Evolutionary conservation across 2,329 filamentous ascomycete species (phyloP).

Genomic region (Lomentospora prolificans): DNA sequence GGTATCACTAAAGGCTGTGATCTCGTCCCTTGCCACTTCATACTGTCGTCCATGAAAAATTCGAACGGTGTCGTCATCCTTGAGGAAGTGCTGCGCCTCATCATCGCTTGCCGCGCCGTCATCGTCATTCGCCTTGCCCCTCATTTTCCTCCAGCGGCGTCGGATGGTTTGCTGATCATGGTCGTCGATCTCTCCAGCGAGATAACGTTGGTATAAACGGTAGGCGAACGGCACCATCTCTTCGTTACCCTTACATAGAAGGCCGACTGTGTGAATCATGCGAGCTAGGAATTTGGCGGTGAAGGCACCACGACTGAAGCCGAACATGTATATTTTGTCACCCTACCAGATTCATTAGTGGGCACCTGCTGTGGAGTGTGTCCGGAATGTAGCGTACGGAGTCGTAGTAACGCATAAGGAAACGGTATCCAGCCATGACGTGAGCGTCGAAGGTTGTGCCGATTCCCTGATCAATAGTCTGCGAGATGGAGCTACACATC

Average conservation of each 20-base stretch:
- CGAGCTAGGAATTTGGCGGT: conserved; percentile 42
- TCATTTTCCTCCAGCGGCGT: neutral
- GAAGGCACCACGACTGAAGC: conserved; percentile 42
- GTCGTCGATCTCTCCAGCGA: conserved; percentile 27
- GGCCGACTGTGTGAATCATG: conserved; percentile 38
- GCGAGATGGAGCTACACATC: conserved; percentile 24
- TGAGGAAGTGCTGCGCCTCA: conserved; percentile 17
- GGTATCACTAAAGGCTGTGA: conserved; percentile 35
- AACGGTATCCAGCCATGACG: conserved; percentile 41
- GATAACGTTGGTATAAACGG: conserved; percentile 30
- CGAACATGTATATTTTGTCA: conserved; percentile 44
- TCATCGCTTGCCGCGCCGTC: conserved; percentile 17
- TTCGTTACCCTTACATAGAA: conserved; percentile 41
- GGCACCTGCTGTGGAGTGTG: no score
- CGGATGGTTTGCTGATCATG: conserved; percentile 14
- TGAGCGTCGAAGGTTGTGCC: conserved; percentile 40
- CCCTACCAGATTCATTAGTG: no score
- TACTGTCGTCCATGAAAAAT: conserved; percentile 15
- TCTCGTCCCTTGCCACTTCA: conserved; percentile 21
- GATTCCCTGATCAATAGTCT: conserved; percentile 32
- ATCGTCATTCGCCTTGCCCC: neutral
- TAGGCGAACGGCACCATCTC: conserved; percentile 44
- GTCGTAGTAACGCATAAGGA: conserved; percentile 44
- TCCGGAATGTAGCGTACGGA: conserved; percentile 16
- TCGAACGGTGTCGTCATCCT: conserved; percentile 14